Evolutionary conservation across 2,329 filamentous ascomycete species (phyloP).

Genomic region (Coniochaeta sp.): DNA sequence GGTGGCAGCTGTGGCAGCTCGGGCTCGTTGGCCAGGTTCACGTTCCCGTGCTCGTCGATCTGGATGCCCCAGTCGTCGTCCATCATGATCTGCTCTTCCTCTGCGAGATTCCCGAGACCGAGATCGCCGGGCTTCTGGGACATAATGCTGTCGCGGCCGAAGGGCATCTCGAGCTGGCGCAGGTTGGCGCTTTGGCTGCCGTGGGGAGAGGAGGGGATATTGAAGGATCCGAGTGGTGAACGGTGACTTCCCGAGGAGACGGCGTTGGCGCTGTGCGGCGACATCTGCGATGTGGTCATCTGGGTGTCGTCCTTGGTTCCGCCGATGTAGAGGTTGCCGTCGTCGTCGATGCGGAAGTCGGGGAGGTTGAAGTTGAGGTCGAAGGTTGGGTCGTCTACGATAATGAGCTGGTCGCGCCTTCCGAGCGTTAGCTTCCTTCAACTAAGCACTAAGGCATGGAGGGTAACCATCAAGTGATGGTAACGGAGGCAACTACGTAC

Average conservation of each 20-base stretch:
- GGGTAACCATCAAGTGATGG: too few relatives aligned
- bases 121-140: conserved; percentile 19
- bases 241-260: conserved; percentile 17
- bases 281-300: conserved; percentile 36
- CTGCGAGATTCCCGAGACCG: conserved; percentile 21
- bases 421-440: background rate
- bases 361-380: conserved; percentile 58
- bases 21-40: conserved; percentile 35
- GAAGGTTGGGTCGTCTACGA: conserved; percentile 80
- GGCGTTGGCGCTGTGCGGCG: conserved; percentile 28
- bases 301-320: conserved; percentile 29
- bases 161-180: conserved; percentile 8
- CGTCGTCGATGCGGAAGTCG: conserved; percentile 40
- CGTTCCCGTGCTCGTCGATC: conserved; percentile 45
- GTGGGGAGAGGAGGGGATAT: conserved; percentile 11
- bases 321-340: conserved; percentile 22
- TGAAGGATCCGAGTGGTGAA: conserved; percentile 7
- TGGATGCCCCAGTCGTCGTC: conserved; percentile 36
- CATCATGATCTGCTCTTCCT: conserved; percentile 26
- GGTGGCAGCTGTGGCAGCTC: conserved; percentile 34
- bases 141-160: conserved; percentile 9
- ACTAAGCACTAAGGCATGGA: too few relatives aligned
- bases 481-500: conserved; percentile 46
- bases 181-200: conserved; percentile 9
- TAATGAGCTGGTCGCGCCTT: conserved; percentile 68